phyloP scores from a whole-genome alignment of 2,329 filamentous ascomycete species.

The Fusarium haematococcum region DNA sequence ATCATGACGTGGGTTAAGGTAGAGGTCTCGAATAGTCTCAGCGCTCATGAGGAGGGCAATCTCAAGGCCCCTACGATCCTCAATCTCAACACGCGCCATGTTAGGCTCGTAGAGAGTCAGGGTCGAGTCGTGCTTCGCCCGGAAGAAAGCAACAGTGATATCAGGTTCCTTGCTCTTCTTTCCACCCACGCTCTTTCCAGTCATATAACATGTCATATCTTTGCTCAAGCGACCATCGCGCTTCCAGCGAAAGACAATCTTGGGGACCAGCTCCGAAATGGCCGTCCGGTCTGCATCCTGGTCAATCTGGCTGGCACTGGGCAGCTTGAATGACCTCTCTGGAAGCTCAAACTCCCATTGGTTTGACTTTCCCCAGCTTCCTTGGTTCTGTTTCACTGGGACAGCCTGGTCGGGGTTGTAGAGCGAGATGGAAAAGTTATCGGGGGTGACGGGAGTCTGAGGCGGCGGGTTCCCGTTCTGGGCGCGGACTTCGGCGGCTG shows the following conservation, averaged over 20 bases:
- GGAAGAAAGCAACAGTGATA: slow-evolving; percentile 92
- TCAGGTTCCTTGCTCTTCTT: slow-evolving; percentile 92
- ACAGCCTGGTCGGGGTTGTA: slow-evolving; percentile 95
- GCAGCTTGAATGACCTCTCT: slow-evolving; percentile 83
- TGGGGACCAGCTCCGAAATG: slow-evolving; percentile 70
- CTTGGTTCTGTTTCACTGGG: slow-evolving; percentile 75
- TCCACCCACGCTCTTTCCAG: slow-evolving; percentile 79
- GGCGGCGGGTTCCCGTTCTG: slow-evolving; percentile 70
- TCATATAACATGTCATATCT: slow-evolving; percentile 89
- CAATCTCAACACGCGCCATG: slow-evolving; percentile 87
- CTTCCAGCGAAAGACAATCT: slow-evolving; percentile 88
- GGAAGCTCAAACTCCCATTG: slow-evolving; percentile 96
- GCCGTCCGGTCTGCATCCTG: slow-evolving; percentile 65
- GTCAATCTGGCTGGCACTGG: slow-evolving; percentile 83
- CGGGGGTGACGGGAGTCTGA: slow-evolving; percentile 78
- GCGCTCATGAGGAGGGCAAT: slow-evolving; percentile 77
- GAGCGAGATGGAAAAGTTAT: slow-evolving; percentile 84
- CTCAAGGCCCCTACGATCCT: slow-evolving; percentile 94
- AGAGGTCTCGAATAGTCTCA: slow-evolving; percentile 74
- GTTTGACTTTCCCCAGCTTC: slow-evolving; percentile 83
- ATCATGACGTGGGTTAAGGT: slow-evolving; percentile 74
- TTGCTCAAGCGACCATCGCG: slow-evolving; percentile 87
- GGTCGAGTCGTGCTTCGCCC: slow-evolving; percentile 71
- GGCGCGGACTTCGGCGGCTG: slow-evolving; percentile 82
- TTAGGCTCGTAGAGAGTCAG: slow-evolving; percentile 95